Evolutionary conservation across 2,329 filamentous ascomycete genomes (phyloP), one percentile per base, ranked within the genome.

Genomic region (Fusarium sp.): DNA sequence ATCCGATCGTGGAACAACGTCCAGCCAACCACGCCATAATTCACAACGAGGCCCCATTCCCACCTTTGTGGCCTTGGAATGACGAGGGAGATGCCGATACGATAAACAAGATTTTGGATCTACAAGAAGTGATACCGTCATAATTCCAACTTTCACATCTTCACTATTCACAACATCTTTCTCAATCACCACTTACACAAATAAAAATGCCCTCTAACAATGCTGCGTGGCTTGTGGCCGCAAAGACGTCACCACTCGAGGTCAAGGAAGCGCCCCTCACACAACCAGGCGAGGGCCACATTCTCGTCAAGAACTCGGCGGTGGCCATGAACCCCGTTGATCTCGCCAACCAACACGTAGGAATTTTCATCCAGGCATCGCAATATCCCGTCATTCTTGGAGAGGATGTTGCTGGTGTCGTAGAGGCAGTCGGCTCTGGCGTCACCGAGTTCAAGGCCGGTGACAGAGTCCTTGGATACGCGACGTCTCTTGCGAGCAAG

Each of bases 241-340:
- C 62, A 32, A 66, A 66, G 46, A 60, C 66, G 48, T 54, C 62
- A 46, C 62, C 66, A 17, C 35, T 69, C 13, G 41, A 68, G 3
- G 47, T 68, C 44, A 69, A 67, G 26, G 39, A 55, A n/a, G 66
- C 66, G 2, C 62, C 66, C 17, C 48, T 67, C 28, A 48, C 32
- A 5, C 44, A 62, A 26, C 61, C 53, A 19, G 22, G 35, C 0
- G 15, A 37, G 10, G 50, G 47, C 11, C 48, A 68, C 11, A 67
- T 78, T 35, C 65, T 78, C 44, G 58, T 78, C 56, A 73, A 67
- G 45, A 75, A 74, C 35, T 61, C 72, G 9, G 76, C 75, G 19
- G 67, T 76, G 7, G 76, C 76, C n/a, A 75, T 78, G 35, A 78
- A 78, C 41, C 76, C 75, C 2, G 67, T 75, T 14, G 75, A 78